These are phyloP conservation scores for Amanita pallidorosea DNA, from an alignment of 768 basidiomycete species.

Conservation along the genomic window DNA sequence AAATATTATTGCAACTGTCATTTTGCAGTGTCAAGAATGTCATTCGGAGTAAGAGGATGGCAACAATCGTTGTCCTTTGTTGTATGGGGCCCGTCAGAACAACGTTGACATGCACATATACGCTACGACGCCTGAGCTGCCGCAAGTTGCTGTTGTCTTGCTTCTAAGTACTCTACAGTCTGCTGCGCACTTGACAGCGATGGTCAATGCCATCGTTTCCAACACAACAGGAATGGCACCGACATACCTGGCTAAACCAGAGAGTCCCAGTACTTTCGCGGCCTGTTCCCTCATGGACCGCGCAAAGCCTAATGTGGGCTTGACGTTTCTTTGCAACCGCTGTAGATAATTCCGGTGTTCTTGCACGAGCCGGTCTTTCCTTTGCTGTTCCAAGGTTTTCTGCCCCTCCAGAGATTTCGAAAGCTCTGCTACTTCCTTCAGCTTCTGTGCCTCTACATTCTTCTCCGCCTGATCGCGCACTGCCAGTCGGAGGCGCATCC, in stretches of 20 bases:
- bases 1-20: neutral
- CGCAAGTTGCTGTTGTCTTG: neutral
- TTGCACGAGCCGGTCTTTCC: neutral
- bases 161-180: slow-evolving; percentile 13
- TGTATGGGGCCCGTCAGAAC: neutral
- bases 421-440: neutral
- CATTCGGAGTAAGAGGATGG: neutral
- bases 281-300: slow-evolving; percentile 15
- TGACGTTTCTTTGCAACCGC: neutral
- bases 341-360: neutral
- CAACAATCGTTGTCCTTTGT: no score
- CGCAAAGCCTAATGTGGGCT: slow-evolving; percentile 10
- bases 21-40: neutral
- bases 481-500: slow-evolving; percentile 27
- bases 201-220: neutral
- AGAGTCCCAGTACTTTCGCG: slow-evolving; percentile 17
- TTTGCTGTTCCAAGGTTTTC: slow-evolving; percentile 5
- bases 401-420: neutral
- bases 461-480: slow-evolving; percentile 9
- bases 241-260: slow-evolving; percentile 16
- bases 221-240: neutral
- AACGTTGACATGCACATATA: neutral
- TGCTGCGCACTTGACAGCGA: slow-evolving; percentile 12
- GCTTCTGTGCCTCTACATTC: neutral
- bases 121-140: neutral